phyloP scores from a whole-genome alignment of 2,329 filamentous ascomycete genomes.

The Cladophialophora exuberans region DNA sequence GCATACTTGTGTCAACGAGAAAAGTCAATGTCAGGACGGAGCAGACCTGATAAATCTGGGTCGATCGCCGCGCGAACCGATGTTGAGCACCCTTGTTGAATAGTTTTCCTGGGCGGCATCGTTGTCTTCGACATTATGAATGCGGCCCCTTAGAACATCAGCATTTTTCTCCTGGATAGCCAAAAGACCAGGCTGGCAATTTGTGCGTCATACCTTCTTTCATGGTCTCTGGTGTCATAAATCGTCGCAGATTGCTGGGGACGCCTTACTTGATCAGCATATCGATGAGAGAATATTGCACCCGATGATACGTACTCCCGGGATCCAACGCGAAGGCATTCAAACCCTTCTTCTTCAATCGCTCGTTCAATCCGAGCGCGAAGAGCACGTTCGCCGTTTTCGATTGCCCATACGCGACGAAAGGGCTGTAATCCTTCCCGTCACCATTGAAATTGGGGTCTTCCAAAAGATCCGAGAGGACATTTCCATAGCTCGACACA shows the following conservation, averaged over 20 bases:
- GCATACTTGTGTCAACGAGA: not conserved
- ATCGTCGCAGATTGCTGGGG: not conserved
- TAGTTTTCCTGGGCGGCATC: not conserved
- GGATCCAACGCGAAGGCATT: not conserved
- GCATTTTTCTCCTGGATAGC: not conserved
- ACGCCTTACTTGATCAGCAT: not conserved
- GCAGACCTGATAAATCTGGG: not conserved
- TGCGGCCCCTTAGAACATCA: not conserved
- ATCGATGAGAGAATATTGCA: not conserved
- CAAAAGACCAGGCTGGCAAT: not conserved
- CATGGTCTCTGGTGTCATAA: not conserved
- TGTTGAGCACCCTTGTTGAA: not conserved
- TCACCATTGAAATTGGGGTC: no score
- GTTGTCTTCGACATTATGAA: not conserved
- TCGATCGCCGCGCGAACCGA: not conserved
- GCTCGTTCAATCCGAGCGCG: not conserved
- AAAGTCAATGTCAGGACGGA: not conserved
- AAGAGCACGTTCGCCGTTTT: not conserved
- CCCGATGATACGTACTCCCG: no score
- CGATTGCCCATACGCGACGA: not conserved
- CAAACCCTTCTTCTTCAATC: not conserved
- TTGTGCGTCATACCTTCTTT: not conserved
- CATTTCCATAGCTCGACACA: conserved; percentile 7
- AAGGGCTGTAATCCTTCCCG: conserved; percentile 25
- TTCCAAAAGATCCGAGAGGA: conserved; percentile 29